Base-by-base conservation (phyloP, 495 filamentous ascomycete species). In the Chaetomium tenue region DNA sequence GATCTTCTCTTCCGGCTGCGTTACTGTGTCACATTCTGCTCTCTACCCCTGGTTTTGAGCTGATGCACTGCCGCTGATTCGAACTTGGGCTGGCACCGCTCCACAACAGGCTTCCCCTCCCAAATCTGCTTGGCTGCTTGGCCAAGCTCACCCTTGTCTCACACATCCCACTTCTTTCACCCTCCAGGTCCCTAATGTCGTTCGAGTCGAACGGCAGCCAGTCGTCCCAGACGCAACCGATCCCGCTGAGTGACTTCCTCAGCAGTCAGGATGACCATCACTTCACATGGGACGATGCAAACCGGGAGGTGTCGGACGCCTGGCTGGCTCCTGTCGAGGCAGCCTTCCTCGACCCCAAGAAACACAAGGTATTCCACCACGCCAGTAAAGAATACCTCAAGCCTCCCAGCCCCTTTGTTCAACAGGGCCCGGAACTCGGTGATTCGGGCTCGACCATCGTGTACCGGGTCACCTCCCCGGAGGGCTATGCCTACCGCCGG, bases 291-390 rank as follows among this genome's bases (percentile, higher is more conserved):
- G 70, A 72, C 47, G 65, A 68, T 3, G 48, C 18, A 0, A 57
- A 55, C 48, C 54, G 69, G 42, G 73, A 75, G 39, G 28, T 18
- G 0, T 60, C 61, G 3, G 68, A 62, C 0, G 70, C 50, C 3
- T 75, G 73, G 73, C 53, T 68, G 2, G n/a, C 16, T 11, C 72
- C 73, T 1, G 70, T 75, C 2, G 25, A 39, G 6, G 62, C 63
- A 1, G 67, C 67, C 16, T 63, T 64, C 2, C 72, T 75, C 20
- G 64, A 71, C 26, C 47, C 48, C 2, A 60, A 28, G 16, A 75
- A 74, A 50, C 73, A 75, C 67, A 75, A 75, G 59, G 70, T 75
- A 5, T 74, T 75, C 12, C 54, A 69, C 23, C 73, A 75, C 47
- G n/a, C 25, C 37, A 68, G 68, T 44, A 74, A 72, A 30, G 72